Evolutionary conservation across 2,329 filamentous ascomycete species (phyloP).

Genomic region (Ceratocystis lukuohia): DNA sequence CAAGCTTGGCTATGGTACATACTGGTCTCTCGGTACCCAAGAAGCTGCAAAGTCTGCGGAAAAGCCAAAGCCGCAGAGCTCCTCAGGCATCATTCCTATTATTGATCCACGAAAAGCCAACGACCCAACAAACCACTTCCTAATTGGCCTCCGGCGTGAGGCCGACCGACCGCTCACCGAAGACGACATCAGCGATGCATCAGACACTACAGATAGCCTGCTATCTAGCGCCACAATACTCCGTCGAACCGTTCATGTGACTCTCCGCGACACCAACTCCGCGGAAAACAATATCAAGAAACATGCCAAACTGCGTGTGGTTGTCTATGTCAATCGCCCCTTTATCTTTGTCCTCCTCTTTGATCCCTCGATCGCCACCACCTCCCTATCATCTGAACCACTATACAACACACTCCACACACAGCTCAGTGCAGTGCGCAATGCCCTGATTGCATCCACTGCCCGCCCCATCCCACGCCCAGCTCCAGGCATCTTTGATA

Average conservation of each 20-base stretch:
- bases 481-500: constrained; percentile 39
- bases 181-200: constrained; percentile 25
- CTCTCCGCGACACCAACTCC: constrained; percentile 26
- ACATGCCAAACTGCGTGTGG: constrained; percentile 43
- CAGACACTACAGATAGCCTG: constrained; percentile 34
- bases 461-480: constrained; percentile 42
- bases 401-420: constrained; percentile 48
- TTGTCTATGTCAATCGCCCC: constrained; percentile 60
- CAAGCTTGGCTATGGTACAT: constrained; percentile 54
- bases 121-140: constrained; percentile 36
- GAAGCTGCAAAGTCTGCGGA: constrained; percentile 1
- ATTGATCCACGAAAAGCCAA: constrained; percentile 15
- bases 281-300: constrained; percentile 34
- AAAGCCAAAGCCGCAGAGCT: constrained; percentile 7
- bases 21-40: constrained; percentile 34
- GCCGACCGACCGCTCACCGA: constrained; percentile 36
- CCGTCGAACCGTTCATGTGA: constrained; percentile 23
- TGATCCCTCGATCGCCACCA: constrained; percentile 38
- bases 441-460: constrained; percentile 43
- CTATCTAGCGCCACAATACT: constrained; percentile 22
- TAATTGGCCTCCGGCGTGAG: constrained; percentile 56
- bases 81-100: constrained; percentile 5
- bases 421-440: constrained; percentile 46
- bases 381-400: constrained; percentile 41
- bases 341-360: constrained; percentile 72